Evolutionary conservation across 2,329 filamentous ascomycete genomes (phyloP).

Genomic region (Verticillium albo-atrum): DNA sequence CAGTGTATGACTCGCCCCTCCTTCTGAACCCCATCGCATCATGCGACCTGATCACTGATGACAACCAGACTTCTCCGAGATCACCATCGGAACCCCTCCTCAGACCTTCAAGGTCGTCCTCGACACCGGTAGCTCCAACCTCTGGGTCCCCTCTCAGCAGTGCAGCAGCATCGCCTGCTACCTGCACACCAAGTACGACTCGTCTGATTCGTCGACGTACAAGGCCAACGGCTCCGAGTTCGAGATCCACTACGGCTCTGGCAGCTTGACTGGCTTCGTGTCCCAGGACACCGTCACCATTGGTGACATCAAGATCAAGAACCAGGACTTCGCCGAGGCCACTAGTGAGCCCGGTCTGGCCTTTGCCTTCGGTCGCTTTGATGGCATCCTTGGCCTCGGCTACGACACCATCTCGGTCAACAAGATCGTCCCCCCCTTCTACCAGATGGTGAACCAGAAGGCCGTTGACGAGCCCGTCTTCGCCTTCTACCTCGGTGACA

Average conservation of each 20-base stretch:
- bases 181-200: conserved; percentile 95
- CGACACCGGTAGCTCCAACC: conserved; percentile 97
- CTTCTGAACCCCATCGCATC: neutral
- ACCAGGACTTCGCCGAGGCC: conserved; percentile 94
- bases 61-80: conserved; percentile 88
- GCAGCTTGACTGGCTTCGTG: conserved; percentile 87
- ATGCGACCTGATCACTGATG: neutral
- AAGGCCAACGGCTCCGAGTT: conserved; percentile 91
- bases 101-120: conserved; percentile 98
- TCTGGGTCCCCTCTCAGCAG: conserved; percentile 90
- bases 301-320: conserved; percentile 81
- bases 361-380: conserved; percentile 96
- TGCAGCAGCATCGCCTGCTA: conserved; percentile 98
- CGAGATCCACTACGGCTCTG: conserved; percentile 92
- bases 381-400: conserved; percentile 91
- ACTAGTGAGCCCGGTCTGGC: conserved; percentile 93
- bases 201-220: conserved; percentile 81
- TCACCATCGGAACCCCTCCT: conserved; percentile 84
- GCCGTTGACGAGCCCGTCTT: conserved; percentile 91
- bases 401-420: conserved; percentile 98
- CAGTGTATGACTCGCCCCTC: conserved; percentile 68
- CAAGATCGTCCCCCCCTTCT: conserved; percentile 89
- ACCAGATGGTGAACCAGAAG: conserved; percentile 88
- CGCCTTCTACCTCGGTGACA: conserved; percentile 88
- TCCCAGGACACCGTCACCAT: conserved; percentile 85